Evolutionary conservation across 352 stramenopile species (phyloP).

Genomic region (Aphanomyces astaci): DNA sequence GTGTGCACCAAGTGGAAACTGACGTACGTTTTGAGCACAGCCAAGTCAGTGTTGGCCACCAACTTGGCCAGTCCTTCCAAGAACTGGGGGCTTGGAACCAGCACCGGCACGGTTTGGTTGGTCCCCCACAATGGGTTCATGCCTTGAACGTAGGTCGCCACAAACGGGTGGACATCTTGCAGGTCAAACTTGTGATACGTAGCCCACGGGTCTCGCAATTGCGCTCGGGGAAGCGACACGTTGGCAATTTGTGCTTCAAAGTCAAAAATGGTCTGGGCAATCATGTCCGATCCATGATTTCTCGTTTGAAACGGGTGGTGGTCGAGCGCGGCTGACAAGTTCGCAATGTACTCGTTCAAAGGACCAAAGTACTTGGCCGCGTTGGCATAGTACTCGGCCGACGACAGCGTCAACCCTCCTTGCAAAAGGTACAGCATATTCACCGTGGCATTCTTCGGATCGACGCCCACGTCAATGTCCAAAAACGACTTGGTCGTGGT

Average conservation of each 20-base stretch:
- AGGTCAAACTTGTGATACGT: conserved; percentile 83
- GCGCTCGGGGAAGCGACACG: conserved; percentile 80
- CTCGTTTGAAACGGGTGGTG: too few relatives aligned
- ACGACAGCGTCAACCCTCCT: conserved; percentile 53
- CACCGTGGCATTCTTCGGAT: conserved; percentile 36
- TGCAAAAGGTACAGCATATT: conserved; percentile 46
- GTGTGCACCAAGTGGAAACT: conserved; percentile 54
- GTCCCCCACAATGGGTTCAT: conserved; percentile 25
- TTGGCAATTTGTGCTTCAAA: conserved; percentile 74
- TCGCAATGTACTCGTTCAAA: conserved; percentile 39
- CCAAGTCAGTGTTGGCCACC: conserved; percentile 24
- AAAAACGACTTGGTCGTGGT: conserved; percentile 45
- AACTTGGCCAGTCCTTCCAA: not conserved
- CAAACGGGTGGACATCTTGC: conserved; percentile 39
- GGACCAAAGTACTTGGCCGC: conserved; percentile 32
- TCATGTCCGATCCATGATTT: conserved; percentile 5
- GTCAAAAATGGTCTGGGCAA: conserved; percentile 36
- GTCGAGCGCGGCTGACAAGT: conserved; percentile 43
- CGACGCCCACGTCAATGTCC: conserved; percentile 33
- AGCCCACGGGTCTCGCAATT: conserved; percentile 66
- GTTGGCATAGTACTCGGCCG: conserved; percentile 58
- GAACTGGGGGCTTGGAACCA: conserved; percentile 35
- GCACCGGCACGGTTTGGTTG: conserved; percentile 28
- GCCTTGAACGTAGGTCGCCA: conserved; percentile 43
- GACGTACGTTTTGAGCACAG: conserved; percentile 46